phyloP scores from a whole-genome alignment of 169 alveolate species.

The Plasmodium cynomolgi region DNA sequence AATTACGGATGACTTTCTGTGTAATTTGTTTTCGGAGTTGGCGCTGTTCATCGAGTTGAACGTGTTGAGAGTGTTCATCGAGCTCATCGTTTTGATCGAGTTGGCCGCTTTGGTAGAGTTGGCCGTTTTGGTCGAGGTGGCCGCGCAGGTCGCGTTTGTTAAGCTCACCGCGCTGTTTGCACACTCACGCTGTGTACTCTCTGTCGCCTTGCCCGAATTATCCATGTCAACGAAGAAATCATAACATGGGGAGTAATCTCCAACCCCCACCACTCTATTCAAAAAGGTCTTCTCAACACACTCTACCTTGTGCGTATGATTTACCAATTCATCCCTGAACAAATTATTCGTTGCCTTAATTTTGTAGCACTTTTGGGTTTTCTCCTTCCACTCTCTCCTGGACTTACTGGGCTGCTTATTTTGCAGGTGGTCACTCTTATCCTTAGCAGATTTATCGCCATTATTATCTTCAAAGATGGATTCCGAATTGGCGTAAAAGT shows the following conservation, averaged over 20 bases:
- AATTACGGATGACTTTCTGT: neutral
- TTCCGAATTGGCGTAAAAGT: conserved; percentile 35
- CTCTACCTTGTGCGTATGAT: neutral
- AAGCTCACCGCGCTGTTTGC: neutral
- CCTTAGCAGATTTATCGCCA: neutral
- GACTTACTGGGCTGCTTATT: neutral
- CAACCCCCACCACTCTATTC: neutral
- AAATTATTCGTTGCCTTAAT: conserved; percentile 40
- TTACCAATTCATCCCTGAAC: conserved; percentile 19
- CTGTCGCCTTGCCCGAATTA: neutral
- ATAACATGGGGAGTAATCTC: neutral
- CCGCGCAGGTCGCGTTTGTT: neutral
- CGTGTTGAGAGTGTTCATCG: neutral
- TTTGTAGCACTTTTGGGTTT: neutral
- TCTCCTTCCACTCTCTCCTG: neutral
- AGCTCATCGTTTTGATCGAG: neutral
- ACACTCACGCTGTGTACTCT: neutral
- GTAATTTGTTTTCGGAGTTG: neutral
- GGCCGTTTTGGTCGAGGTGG: neutral
- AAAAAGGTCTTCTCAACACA: neutral
- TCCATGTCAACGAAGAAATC: neutral
- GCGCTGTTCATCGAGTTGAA: neutral
- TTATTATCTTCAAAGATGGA: conserved; percentile 45
- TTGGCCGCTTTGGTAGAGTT: neutral
- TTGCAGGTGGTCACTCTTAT: neutral